A percentile compares a stretch with the other conserved stretches of the same genome.
phyloP scores from a whole-genome alignment of 345 rosid genomes.

The Eucalyptus victrix region DNA sequence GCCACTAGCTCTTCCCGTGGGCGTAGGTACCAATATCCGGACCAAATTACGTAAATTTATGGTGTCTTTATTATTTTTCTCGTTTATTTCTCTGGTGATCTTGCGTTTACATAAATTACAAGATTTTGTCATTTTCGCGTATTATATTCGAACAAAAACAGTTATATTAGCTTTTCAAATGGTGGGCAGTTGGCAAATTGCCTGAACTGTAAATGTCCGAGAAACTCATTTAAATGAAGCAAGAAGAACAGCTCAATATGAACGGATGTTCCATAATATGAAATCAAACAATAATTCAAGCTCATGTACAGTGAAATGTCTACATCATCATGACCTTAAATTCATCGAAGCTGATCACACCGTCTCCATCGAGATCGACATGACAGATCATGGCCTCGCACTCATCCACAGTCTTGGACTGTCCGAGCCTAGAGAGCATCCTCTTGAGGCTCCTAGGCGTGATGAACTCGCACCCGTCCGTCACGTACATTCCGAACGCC shows the following conservation, averaged over 20 bases:
- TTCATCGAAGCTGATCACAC: slow-evolving; percentile 45
- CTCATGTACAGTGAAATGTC: neutral
- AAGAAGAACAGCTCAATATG: neutral
- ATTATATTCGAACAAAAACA: neutral
- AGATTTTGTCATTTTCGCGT: fast-evolving
- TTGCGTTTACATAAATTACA: fast-evolving
- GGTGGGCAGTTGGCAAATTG: neutral
- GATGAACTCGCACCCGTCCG: slow-evolving; percentile 26
- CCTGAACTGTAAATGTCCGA: neutral
- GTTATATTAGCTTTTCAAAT: neutral
- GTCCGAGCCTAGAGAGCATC: slow-evolving; percentile 34
- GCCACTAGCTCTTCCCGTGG: fast-evolving
- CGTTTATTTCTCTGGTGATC: too few species aligned
- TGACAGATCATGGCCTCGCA: slow-evolving; percentile 25
- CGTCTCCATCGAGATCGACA: slow-evolving; percentile 2
- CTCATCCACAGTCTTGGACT: slow-evolving; percentile 18
- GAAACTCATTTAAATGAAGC: neutral
- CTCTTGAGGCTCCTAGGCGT: slow-evolving; percentile 15
- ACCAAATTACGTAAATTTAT: too few species aligned
- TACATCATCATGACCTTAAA: slow-evolving; percentile 29
- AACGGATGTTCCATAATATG: neutral
- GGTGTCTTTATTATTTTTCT: too few species aligned
- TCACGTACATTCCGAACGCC: slow-evolving; percentile 34
- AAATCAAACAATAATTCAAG: neutral
- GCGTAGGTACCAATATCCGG: too few species aligned